phyloP scores from a whole-genome alignment of 2,329 filamentous ascomycete species.

The Fusarium gaditjirri region DNA sequence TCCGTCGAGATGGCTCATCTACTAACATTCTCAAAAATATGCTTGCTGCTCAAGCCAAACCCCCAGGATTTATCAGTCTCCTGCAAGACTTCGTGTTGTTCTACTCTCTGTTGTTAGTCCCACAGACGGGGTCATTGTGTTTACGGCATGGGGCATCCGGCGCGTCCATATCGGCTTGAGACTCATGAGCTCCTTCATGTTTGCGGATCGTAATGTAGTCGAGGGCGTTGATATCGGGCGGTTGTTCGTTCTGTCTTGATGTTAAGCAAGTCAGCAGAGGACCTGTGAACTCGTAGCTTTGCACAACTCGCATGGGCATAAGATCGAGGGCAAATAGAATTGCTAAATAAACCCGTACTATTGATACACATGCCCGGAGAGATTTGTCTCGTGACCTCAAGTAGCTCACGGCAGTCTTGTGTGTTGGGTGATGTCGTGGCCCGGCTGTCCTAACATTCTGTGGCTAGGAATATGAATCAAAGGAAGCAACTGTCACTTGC shows the following conservation, averaged over 20 bases:
- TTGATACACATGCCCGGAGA: background rate
- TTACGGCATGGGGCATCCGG: background rate
- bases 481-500: background rate
- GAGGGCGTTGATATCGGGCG: background rate
- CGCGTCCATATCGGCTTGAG: background rate
- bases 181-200: background rate
- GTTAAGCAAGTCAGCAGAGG: background rate
- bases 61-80: rapidly evolving
- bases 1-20: background rate
- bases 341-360: background rate
- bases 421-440: background rate
- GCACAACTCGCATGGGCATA: background rate
- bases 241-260: background rate
- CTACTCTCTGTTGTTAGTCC: background rate
- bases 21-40: rapidly evolving
- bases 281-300: background rate
- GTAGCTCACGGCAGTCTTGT: background rate
- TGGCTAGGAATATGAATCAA: background rate
- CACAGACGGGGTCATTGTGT: no score
- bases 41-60: no score
- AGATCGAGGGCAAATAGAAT: background rate
- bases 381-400: background rate
- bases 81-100: background rate
- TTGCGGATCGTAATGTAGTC: background rate
- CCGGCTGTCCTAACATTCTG: background rate